Percentiles rank a stretch among this genome's conserved stretches.
These are phyloP conservation scores for Dillenia turbinata DNA, from an alignment of 164 flowering plant species.

Conservation along the genomic window DNA sequence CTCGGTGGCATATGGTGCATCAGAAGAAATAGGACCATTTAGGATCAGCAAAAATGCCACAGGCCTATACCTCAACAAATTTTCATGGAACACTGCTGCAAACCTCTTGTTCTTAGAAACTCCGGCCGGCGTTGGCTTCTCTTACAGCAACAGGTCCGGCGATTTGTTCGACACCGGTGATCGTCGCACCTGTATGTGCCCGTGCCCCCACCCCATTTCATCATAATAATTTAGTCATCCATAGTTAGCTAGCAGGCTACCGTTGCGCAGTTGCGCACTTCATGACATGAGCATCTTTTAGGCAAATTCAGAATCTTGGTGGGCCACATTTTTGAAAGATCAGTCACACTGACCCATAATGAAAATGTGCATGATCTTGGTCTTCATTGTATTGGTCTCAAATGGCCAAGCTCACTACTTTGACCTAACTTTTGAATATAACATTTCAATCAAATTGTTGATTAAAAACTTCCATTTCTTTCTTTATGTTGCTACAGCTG, in stretches of 20 bases:
- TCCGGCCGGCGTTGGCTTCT: constrained; percentile 96
- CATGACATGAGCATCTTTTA: no score
- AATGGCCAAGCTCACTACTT: no score
- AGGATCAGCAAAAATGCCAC: constrained; percentile 57
- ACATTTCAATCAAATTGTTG: no score
- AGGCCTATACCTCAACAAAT: constrained; percentile 61
- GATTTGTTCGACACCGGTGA: constrained; percentile 78
- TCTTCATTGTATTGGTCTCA: background rate
- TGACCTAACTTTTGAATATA: no score
- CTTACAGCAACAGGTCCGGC: constrained; percentile 68
- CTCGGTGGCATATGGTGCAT: constrained; percentile 90
- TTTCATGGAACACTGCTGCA: constrained; percentile 77
- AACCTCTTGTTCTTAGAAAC: constrained; percentile 80
- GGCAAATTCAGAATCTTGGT: no score
- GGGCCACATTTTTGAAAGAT: no score
- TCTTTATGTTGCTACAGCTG: constrained; percentile 34
- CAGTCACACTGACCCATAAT: no score
- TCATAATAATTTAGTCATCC: background rate
- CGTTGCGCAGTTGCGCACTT: background rate
- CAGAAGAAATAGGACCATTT: constrained; percentile 91
- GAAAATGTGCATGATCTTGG: background rate
- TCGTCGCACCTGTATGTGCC: constrained; percentile 56
- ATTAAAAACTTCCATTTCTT: no score
- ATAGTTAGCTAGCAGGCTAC: no score
- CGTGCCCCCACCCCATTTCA: background rate